phyloP scores from a whole-genome alignment of 192 early-diverging fungal genomes.

The Ambispora gerdemannii region DNA sequence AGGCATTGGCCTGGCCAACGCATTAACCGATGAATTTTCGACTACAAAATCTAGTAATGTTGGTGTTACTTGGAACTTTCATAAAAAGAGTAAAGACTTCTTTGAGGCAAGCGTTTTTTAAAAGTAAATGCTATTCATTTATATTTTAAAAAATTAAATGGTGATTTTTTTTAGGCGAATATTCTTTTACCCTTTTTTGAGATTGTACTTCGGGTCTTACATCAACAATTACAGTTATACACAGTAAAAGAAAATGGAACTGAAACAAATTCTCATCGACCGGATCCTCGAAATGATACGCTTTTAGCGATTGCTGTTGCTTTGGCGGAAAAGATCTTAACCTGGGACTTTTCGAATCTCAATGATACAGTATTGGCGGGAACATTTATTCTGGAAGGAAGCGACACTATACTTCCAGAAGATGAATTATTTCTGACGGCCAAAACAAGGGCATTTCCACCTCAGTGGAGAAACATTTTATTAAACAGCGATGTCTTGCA shows the following conservation, averaged over 20 bases:
- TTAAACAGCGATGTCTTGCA: slow-evolving; percentile 56
- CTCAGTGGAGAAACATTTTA: slow-evolving; percentile 51
- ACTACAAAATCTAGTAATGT: slow-evolving; percentile 55
- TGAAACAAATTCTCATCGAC: background rate
- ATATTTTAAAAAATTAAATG: slow-evolving; percentile 6
- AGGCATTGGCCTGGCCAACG: slow-evolving; percentile 51
- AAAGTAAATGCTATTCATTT: background rate
- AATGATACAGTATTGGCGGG: slow-evolving; percentile 41
- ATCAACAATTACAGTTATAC: slow-evolving; percentile 42
- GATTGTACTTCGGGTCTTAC: slow-evolving; percentile 46
- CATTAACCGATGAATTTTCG: slow-evolving; percentile 63
- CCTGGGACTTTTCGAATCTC: slow-evolving; percentile 52
- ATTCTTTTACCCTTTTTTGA: slow-evolving; percentile 53
- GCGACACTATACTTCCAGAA: slow-evolving; percentile 33
- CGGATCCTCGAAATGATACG: slow-evolving; percentile 13
- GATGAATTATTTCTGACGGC: slow-evolving; percentile 29
- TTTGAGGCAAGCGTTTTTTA: slow-evolving; percentile 53
- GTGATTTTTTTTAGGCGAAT: slow-evolving; percentile 31
- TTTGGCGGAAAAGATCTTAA: slow-evolving; percentile 47
- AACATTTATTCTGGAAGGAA: slow-evolving; percentile 39
- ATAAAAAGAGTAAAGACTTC: slow-evolving; percentile 56
- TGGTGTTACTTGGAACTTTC: slow-evolving; percentile 65
- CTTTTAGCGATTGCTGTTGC: slow-evolving; percentile 38
- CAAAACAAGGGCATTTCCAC: slow-evolving; percentile 36
- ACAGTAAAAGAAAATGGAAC: background rate